These are phyloP conservation scores for Pulicaria dysenterica DNA, from an alignment of 129 eudicot genomes.

Conservation along the genomic window DNA sequence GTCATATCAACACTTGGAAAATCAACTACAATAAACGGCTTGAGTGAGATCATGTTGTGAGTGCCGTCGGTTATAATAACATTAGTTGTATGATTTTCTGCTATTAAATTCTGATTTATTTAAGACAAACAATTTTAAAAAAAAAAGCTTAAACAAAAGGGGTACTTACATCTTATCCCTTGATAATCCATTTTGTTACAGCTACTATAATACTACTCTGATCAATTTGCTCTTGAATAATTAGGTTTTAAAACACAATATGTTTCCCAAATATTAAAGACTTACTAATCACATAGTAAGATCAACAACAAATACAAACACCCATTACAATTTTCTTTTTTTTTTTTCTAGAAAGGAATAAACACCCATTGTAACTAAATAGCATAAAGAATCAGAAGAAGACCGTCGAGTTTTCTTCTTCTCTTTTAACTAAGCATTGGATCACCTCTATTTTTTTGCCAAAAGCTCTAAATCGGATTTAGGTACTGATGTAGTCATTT, in stretches of 20 bases:
- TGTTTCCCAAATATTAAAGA: not conserved
- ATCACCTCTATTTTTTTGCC: slow-evolving; percentile 80
- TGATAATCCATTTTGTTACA: not conserved
- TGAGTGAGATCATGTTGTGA: no score
- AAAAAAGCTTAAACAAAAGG: no score
- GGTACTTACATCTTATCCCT: not conserved
- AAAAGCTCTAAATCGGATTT: slow-evolving; percentile 64
- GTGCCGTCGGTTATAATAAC: not conserved
- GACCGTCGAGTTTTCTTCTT: slow-evolving; percentile 92
- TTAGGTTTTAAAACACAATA: not conserved
- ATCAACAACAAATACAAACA: not conserved
- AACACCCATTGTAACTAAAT: not conserved
- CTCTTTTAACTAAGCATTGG: slow-evolving; percentile 95
- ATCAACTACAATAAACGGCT: no score
- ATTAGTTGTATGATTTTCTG: no score
- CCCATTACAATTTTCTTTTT: no score
- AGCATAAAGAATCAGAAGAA: not conserved
- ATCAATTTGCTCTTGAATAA: not conserved
- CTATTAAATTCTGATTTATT: not conserved
- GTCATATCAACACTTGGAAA: no score
- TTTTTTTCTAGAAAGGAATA: no score
- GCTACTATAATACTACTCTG: not conserved
- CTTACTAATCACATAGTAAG: not conserved
- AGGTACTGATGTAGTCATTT: slow-evolving; percentile 24
- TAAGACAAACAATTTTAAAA: no score